phyloP scores from a whole-genome alignment of 192 early-diverging fungal species.

The Coemansia sp. region DNA sequence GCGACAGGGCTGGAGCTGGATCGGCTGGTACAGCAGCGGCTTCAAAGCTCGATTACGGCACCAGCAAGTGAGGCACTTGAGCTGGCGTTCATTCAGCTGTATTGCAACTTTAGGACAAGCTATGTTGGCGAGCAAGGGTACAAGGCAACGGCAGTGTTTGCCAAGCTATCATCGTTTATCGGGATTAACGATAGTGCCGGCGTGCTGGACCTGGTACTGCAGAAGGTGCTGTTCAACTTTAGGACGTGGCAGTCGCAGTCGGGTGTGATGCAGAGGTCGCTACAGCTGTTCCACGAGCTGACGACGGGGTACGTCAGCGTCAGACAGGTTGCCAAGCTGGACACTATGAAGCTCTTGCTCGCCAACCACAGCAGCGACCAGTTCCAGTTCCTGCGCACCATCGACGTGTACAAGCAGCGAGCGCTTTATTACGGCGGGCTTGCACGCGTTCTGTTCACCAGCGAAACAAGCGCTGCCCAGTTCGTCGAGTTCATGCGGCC shows the following conservation, averaged over 20 bases:
- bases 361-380: constrained; percentile 70
- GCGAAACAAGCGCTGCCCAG: constrained; percentile 49
- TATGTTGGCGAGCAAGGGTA: constrained; percentile 76
- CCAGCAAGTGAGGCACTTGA: constrained; percentile 67
- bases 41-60: constrained; percentile 54
- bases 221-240: constrained; percentile 61
- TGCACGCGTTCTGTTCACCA: constrained; percentile 67
- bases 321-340: constrained; percentile 74
- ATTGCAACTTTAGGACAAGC: constrained; percentile 72
- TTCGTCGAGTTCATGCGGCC: constrained; percentile 76
- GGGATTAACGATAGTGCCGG: constrained; percentile 63
- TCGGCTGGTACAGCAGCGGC: constrained; percentile 63
- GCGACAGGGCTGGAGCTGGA: constrained; percentile 69
- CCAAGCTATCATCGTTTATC: constrained; percentile 62
- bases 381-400: constrained; percentile 67
- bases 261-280: constrained; percentile 60
- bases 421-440: constrained; percentile 78
- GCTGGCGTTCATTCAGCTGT: constrained; percentile 78
- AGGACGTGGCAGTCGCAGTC: constrained; percentile 60
- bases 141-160: constrained; percentile 65
- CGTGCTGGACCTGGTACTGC: constrained; percentile 41
- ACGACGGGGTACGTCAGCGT: constrained; percentile 75
- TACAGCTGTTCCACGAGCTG: constrained; percentile 77
- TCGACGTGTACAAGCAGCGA: constrained; percentile 63
- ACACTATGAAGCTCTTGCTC: constrained; percentile 66